These are phyloP conservation scores for Calvatia gigantea DNA, from an alignment of 768 basidiomycete species.

Conservation along the genomic window DNA sequence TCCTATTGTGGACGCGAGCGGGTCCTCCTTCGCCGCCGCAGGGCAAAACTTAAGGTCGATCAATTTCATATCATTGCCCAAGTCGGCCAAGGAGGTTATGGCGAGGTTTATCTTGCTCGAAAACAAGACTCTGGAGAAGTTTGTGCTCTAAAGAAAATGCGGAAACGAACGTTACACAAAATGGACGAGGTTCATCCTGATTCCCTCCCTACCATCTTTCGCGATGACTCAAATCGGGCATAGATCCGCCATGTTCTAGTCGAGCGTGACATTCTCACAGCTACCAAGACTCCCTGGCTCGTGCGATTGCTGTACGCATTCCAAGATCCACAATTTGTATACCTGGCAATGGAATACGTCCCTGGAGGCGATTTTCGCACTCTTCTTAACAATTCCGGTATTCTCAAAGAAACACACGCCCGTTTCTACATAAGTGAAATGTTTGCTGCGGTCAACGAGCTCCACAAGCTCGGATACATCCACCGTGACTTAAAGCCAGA, in stretches of 20 bases:
- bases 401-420: constrained; percentile 96
- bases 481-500: constrained; percentile 98
- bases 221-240: not conserved
- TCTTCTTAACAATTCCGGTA: constrained; percentile 94
- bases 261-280: constrained; percentile 95
- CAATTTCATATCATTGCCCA: constrained; percentile 99
- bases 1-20: constrained; percentile 94
- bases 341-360: constrained; percentile 99
- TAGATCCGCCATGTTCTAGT: constrained; percentile 97
- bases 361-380: constrained; percentile 99
- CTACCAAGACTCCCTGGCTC: constrained; percentile 97
- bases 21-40: constrained; percentile 85
- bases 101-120: constrained; percentile 93
- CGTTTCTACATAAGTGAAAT: constrained; percentile 97
- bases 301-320: constrained; percentile 95
- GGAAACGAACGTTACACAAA: constrained; percentile 89
- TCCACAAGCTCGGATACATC: constrained; percentile 97
- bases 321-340: constrained; percentile 88
- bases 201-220: not conserved
- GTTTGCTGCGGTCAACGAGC: constrained; percentile 90
- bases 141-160: constrained; percentile 97
- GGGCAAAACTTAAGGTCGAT: constrained; percentile 89
- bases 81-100: constrained; percentile 98
- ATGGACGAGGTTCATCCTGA: constrained; percentile 83
- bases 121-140: constrained; percentile 96